These are phyloP conservation scores for Nematocida sp. DNA, from an alignment of 371 early-diverging fungal species.

Conservation along the genomic window DNA sequence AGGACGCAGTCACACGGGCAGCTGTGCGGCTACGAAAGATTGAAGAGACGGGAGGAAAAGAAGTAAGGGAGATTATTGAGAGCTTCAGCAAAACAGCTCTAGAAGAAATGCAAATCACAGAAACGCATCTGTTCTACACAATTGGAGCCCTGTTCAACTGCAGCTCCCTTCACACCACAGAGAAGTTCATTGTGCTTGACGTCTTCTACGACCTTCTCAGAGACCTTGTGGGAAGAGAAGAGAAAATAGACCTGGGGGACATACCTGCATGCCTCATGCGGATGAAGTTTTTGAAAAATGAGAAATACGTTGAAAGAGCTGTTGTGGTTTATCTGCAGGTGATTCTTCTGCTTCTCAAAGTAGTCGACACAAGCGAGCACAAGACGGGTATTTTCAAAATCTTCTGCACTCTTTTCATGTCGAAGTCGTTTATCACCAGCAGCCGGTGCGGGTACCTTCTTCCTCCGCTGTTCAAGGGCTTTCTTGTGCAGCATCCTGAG, in stretches of 20 bases:
- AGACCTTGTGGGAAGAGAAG: constrained; percentile 2
- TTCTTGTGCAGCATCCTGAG: constrained; percentile 20
- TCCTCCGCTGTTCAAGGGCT: constrained; percentile 18
- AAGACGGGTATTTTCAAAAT: constrained; percentile 34
- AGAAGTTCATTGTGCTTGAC: constrained; percentile 32
- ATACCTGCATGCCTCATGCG: constrained; percentile 4
- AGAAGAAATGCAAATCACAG: constrained; percentile 17
- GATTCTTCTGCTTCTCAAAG: constrained; percentile 7
- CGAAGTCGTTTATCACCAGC: constrained; percentile 45
- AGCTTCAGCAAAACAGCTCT: background rate
- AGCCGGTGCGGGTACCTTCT: constrained; percentile 37
- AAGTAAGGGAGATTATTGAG: constrained; percentile 26
- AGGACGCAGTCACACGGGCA: constrained; percentile 39
- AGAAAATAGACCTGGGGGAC: constrained; percentile 9
- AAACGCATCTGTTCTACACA: background rate
- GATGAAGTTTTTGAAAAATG: constrained; percentile 46
- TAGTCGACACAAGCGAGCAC: constrained; percentile 25
- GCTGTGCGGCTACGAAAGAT: constrained; percentile 10
- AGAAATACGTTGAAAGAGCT: constrained; percentile 45
- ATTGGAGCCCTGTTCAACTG: constrained; percentile 30
- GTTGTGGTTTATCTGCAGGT: constrained; percentile 46
- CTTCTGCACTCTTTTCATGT: constrained; percentile 49
- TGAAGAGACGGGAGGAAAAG: constrained; percentile 7
- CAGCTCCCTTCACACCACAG: constrained; percentile 27
- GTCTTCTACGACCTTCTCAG: constrained; percentile 23